A percentile compares a stretch with the other conserved stretches of the same genome.
These are phyloP conservation scores for Davidsoniella australis DNA, from an alignment of 2,329 filamentous ascomycete genomes.

Conservation along the genomic window DNA sequence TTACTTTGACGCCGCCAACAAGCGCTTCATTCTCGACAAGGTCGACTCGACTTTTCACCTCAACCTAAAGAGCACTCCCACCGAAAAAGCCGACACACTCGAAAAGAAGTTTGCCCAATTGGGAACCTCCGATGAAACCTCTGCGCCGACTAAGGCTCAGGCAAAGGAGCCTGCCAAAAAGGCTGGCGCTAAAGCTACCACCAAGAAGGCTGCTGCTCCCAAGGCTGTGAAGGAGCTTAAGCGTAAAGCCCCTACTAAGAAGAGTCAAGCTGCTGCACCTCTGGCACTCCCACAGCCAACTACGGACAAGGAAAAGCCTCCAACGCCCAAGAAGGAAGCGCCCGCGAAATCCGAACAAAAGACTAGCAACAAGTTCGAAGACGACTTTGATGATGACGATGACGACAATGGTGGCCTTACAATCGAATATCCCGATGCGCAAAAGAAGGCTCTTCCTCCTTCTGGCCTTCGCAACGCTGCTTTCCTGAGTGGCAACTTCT, in stretches of 20 bases:
- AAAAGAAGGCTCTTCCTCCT: conserved; percentile 18
- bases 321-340: conserved; percentile 3
- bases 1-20: conserved; percentile 56
- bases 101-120: conserved; percentile 52
- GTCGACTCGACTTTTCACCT: conserved; percentile 72
- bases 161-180: conserved; percentile 8
- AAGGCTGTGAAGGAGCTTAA: conserved; percentile 19
- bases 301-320: conserved; percentile 14
- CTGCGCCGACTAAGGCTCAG: background rate
- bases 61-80: conserved; percentile 59
- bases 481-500: conserved; percentile 29
- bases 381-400: conserved; percentile 33
- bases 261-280: conserved; percentile 22
- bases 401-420: conserved; percentile 40
- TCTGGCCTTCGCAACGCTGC: conserved; percentile 21
- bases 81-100: conserved; percentile 45
- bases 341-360: too few relatives aligned
- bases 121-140: conserved; percentile 18
- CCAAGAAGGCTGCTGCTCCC: conserved; percentile 16
- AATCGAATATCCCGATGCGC: conserved; percentile 42
- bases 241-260: conserved; percentile 21
- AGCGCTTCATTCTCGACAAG: conserved; percentile 67
- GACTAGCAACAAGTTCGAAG: conserved; percentile 19
- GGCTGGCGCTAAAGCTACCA: conserved; percentile 7
- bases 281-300: conserved; percentile 21